Conservation (phyloP, 1,139 yeast genomes). For the Trichomonascaceae sp. region DNA sequence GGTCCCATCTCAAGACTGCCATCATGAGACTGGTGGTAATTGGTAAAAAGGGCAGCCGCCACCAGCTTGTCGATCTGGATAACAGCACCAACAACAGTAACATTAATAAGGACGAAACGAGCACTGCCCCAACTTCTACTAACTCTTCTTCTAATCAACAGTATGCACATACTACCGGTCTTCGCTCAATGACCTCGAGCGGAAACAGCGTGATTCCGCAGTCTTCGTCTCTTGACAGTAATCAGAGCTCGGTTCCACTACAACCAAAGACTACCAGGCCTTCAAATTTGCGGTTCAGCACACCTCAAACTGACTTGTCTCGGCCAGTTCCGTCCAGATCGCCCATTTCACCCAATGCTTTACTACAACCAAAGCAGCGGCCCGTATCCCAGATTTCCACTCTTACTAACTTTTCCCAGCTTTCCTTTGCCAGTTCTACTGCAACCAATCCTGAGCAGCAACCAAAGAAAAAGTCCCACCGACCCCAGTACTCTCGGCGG, state of each 20-base stretch:
- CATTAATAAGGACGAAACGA: no score
- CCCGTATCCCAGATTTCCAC: conserved; percentile 61
- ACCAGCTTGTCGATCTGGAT: conserved; percentile 2
- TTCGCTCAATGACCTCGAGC: conserved; percentile 1
- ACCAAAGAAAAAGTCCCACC: background rate
- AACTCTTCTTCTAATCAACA: conserved; percentile 2
- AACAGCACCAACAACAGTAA: conserved; percentile 2
- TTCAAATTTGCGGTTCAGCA: no score
- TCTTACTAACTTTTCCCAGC: conserved; percentile 39
- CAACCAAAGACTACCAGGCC: background rate
- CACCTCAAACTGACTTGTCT: no score
- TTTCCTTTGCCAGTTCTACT: conserved; percentile 26
- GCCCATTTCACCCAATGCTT: no score
- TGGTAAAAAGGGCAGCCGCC: conserved; percentile 5
- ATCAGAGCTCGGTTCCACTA: background rate
- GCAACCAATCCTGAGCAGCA: conserved; percentile 15
- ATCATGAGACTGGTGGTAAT: conserved; percentile 10
- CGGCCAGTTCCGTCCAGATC: no score
- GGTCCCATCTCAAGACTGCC: conserved; percentile 5
- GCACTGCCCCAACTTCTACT: conserved; percentile 5
- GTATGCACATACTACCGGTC: background rate
- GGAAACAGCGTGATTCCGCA: conserved; percentile 1
- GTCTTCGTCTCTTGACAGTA: background rate
- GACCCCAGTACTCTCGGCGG: conserved; percentile 17
- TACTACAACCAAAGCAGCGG: no score